Evolutionary conservation across 352 stramenopile genomes (phyloP), one percentile per base, ranked within the genome.

Genomic region (Phytophthora megakarya): DNA sequence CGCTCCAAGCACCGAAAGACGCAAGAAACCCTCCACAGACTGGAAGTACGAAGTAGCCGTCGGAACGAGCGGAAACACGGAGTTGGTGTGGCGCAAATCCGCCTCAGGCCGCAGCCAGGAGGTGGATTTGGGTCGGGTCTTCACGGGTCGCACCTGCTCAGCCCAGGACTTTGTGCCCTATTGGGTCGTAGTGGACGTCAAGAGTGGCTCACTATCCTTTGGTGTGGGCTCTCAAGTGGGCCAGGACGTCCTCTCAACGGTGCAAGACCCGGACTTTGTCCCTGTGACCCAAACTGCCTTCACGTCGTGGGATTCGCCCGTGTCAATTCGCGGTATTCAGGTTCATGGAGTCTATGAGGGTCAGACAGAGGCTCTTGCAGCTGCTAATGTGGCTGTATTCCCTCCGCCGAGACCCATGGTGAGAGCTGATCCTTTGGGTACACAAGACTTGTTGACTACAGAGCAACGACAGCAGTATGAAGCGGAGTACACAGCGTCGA

Each of bases 41-140:
- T 91, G 81, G 81, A 58, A 56, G 26, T 91, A 88, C 61, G 84
- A 93, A 57, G 71, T 90, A 26, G 78, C 78, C 4, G 45, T 91
- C 35, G 84, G 84, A 38, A 83, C 72, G 26, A 93, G 73, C 49
- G 84, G 84, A 63, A 93, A 93, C 38, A 93, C 84, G 9, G 84
- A 93, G 61, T 49, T 93, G 19, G 70, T 88, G 21, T 88, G 77
- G 71, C 76, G 81, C 35, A 91, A 91, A 75, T 64, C 67, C 47
- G 58, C 71, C 3, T 63, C 65, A 6, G 61, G 72, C 13, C 68
- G 58, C 58, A 58, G 13, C 15, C 63, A 70, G 18, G 86, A 95
- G 55, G 52, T 80, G 40, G 84, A 91, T 23, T 61, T 95, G 32
- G 54, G 51, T 6, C 74, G 72, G 16, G 75, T 88, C 10, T 95